Conservation (phyloP, 2,329 filamentous ascomycete genomes). For the Aspergillus japonicus region DNA sequence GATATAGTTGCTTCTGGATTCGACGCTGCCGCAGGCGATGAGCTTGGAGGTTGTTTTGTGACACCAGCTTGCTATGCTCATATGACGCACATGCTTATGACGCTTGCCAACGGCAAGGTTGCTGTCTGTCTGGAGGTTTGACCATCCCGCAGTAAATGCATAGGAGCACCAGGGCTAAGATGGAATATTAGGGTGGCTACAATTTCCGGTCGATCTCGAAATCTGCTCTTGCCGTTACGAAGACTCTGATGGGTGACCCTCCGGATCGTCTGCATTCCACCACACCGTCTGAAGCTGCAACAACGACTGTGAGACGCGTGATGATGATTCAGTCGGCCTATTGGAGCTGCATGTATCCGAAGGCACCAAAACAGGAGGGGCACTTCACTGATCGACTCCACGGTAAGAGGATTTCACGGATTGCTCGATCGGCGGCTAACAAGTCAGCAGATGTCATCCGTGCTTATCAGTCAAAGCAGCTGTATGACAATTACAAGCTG, state of each 20-base stretch:
- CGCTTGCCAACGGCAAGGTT: conserved; percentile 81
- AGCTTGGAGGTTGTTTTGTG: conserved; percentile 89
- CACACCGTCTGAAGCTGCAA: conserved; percentile 51
- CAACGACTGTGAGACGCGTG: conserved; percentile 58
- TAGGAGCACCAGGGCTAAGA: not conserved
- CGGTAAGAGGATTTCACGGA: conserved; percentile 32
- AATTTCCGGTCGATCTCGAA: conserved; percentile 90
- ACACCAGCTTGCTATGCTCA: conserved; percentile 90
- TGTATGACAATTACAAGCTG: conserved; percentile 75
- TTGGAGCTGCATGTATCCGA: conserved; percentile 85
- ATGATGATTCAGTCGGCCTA: conserved; percentile 62
- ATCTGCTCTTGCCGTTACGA: conserved; percentile 86
- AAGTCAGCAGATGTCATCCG: conserved; percentile 67
- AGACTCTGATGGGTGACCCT: conserved; percentile 92
- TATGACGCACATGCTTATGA: conserved; percentile 99
- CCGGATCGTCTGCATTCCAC: conserved; percentile 60
- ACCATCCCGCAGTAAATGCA: not conserved
- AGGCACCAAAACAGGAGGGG: conserved; percentile 36
- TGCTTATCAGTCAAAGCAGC: conserved; percentile 67
- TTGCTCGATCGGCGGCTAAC: not conserved
- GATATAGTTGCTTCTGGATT: conserved; percentile 80
- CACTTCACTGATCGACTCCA: conserved; percentile 61
- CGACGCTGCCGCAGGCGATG: conserved; percentile 89
- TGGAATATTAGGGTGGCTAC: conserved; percentile 67
- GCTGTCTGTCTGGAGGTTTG: conserved; percentile 79